These are phyloP conservation scores for Cantharellus cinnabarinus DNA, from an alignment of 768 basidiomycete genomes.

Conservation along the genomic window DNA sequence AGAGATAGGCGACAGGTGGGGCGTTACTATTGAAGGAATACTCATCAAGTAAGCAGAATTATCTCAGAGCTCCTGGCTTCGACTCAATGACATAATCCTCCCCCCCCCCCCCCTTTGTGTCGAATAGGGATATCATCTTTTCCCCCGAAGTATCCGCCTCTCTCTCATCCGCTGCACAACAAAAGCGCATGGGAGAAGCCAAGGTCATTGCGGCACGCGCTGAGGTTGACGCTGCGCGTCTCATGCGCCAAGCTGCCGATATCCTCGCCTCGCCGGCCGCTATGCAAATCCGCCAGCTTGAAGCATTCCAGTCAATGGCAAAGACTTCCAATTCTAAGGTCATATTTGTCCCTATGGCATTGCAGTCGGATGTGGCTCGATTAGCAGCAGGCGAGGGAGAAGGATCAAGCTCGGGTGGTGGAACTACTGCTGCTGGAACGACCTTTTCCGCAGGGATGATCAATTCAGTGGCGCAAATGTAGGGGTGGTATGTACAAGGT, in stretches of 20 bases:
- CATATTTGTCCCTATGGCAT: constrained; percentile 71
- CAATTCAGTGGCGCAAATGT: neutral
- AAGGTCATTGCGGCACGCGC: constrained; percentile 93
- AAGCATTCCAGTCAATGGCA: constrained; percentile 91
- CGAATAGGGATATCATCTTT: constrained; percentile 74
- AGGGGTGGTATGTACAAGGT: neutral
- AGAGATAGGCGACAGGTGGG: constrained; percentile 88
- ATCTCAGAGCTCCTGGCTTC: neutral
- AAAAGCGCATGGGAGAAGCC: constrained; percentile 90
- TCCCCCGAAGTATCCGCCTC: constrained; percentile 75
- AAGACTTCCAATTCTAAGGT: constrained; percentile 77
- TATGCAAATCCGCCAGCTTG: constrained; percentile 95
- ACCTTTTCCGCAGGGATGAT: neutral
- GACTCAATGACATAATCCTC: neutral
- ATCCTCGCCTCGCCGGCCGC: constrained; percentile 87
- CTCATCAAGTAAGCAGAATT: constrained; percentile 26
- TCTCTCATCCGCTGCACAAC: constrained; percentile 86
- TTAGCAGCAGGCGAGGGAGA: constrained; percentile 1
- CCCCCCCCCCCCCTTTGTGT: constrained; percentile 20
- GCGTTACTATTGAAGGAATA: constrained; percentile 89
- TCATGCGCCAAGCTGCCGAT: constrained; percentile 95
- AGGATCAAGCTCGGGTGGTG: neutral
- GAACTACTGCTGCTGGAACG: neutral
- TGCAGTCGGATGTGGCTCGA: constrained; percentile 7
- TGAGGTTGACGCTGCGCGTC: constrained; percentile 66